Percentiles rank a stretch among this genome's conserved stretches.
Evolutionary conservation across 1,284 basidiomycete genomes (phyloP).

Genomic region (Leccinum pachyderme): DNA sequence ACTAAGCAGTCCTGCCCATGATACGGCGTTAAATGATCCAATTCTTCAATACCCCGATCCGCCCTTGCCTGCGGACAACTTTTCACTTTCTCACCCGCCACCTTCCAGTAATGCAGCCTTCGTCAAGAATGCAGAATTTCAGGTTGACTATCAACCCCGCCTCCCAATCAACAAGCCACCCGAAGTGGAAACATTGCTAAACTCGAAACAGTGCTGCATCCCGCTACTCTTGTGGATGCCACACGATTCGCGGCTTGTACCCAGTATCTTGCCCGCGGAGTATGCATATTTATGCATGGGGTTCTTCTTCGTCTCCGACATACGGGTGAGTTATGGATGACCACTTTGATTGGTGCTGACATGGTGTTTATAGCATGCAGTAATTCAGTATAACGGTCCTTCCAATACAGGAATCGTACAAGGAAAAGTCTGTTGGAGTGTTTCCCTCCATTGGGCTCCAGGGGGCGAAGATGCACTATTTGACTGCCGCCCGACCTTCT

Average conservation of each 20-base stretch:
- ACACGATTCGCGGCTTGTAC: constrained; percentile 17
- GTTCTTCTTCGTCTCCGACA: constrained; percentile 30
- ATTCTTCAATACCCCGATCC: neutral
- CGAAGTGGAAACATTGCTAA: constrained; percentile 25
- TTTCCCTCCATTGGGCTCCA: constrained; percentile 31
- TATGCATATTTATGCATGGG: constrained; percentile 31
- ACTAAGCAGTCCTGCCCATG: neutral
- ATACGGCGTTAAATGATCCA: neutral
- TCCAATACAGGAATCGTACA: constrained; percentile 1
- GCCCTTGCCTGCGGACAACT: neutral
- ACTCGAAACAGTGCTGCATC: constrained; percentile 11
- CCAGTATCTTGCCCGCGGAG: constrained; percentile 18
- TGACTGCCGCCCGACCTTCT: neutral
- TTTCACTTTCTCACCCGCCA: neutral
- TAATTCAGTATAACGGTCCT: neutral
- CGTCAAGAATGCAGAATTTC: neutral
- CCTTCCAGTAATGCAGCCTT: neutral
- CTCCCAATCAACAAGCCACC: constrained; percentile 24
- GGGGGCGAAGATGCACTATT: constrained; percentile 30
- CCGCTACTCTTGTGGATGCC: constrained; percentile 31
- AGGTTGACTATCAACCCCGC: neutral
- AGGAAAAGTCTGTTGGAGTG: constrained; percentile 28
- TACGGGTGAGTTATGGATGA: constrained; percentile 23
- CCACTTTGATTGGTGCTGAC: constrained; percentile 4
- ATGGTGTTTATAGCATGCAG: constrained; percentile 12